Conservation (phyloP, 1,284 basidiomycete genomes). For the Ustilago lituana region DNA sequence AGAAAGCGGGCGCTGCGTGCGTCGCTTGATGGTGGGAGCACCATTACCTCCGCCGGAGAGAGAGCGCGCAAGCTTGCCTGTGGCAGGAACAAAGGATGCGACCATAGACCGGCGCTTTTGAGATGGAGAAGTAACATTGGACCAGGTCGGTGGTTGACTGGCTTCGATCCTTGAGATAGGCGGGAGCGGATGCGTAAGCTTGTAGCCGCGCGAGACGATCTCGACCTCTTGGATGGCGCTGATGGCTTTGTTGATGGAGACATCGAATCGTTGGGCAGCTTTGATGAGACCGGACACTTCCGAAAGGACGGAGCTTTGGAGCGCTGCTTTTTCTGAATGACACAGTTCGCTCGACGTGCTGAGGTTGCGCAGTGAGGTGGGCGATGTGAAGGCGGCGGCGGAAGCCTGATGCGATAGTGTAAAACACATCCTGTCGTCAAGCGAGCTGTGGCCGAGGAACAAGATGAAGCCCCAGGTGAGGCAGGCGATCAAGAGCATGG, state of each 20-base stretch:
- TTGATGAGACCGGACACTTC: conserved; percentile 36
- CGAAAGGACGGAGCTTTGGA: conserved; percentile 23
- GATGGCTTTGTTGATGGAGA: conserved; percentile 56
- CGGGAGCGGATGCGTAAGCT: conserved; percentile 60
- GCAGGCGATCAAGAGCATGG: conserved; percentile 19
- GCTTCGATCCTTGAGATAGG: conserved; percentile 66
- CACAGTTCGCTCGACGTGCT: neutral
- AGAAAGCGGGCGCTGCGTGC: conserved; percentile 25
- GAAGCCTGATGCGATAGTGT: conserved; percentile 20
- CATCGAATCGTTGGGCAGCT: conserved; percentile 53
- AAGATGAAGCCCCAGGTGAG: conserved; percentile 31
- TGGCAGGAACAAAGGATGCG: conserved; percentile 3
- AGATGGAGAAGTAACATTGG: conserved; percentile 15
- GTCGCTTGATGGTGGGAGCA: conserved; percentile 32
- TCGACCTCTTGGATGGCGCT: conserved; percentile 65
- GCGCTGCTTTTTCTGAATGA: conserved; percentile 13
- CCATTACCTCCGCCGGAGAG: conserved; percentile 34
- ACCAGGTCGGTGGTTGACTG: neutral
- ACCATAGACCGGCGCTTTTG: conserved; percentile 17
- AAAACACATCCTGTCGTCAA: conserved; percentile 33
- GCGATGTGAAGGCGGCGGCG: neutral
- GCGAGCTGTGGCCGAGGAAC: conserved; percentile 17
- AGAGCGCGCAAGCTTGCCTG: conserved; percentile 32
- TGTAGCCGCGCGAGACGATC: conserved; percentile 62
- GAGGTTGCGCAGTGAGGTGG: conserved; percentile 16